Base-by-base conservation (phyloP, 2,329 filamentous ascomycete genomes). In the Cladophialophora chaetospira region DNA sequence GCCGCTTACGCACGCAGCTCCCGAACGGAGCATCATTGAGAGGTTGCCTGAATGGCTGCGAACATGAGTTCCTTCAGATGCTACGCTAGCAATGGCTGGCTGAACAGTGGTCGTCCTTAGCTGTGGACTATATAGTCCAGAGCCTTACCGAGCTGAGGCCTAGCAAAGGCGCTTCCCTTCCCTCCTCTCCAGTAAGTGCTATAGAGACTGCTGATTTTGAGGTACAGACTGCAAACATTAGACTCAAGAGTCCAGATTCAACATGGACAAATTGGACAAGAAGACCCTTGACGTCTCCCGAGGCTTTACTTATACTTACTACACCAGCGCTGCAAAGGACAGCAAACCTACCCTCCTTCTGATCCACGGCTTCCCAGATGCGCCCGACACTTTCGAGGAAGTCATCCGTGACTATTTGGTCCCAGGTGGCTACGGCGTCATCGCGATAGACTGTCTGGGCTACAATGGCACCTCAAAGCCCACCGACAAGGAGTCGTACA, bases 311-410 rank as follows among this genome's bases (percentile, higher is more conserved):
- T 79, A 78, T 64, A 70, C 69, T 5, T 78, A 77, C 66, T 76
- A 77, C 13, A 66, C 69, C 23, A 62, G 66, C 35, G 19, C 40
- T n/a, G 52, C 48, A 35, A 58, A 64, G 49, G 62, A 40, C 17
- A 43, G 64, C 57, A 42, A 29, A 10, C 67, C 69, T 1, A 71
- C 73, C 3, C 65, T 77, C 26, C 55, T 78, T 4, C 68, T 79
- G 19, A 64, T 75, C 10, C 80, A 82, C 66, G 79, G 80, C 57
- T 82, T 75, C 63, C 79, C 80, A 3, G 77, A 80, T 59, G 66
- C 71, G 28, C 75, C 78, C 0, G 67, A 69, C 2, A 68, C 79
- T 15, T 82, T 77, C 76, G 47, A 49, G 29, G 64, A 70, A 5
- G 69, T 71, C 28, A 64, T 79, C 19, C 68, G 76, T 19, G 70